A percentile compares a stretch with the other conserved stretches of the same genome.
phyloP scores from a whole-genome alignment of 805 yeast genomes.

The Wickerhamomyces ciferrii region DNA sequence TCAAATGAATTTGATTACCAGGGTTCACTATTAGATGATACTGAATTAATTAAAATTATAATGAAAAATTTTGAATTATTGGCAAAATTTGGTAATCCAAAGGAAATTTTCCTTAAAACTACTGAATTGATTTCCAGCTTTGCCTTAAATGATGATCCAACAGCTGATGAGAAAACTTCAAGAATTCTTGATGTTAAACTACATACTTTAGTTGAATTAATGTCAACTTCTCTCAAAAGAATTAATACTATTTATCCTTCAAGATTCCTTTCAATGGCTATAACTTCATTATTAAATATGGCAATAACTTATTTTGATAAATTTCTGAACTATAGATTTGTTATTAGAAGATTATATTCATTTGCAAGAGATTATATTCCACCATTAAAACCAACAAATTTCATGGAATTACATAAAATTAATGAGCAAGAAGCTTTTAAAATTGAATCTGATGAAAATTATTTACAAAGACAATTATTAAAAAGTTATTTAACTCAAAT shows the following conservation, averaged over 20 bases:
- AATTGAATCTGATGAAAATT: constrained; percentile 48
- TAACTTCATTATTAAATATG: constrained; percentile 51
- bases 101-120: constrained; percentile 67
- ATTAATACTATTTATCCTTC: constrained; percentile 75
- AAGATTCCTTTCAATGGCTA: constrained; percentile 66
- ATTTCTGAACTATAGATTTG: constrained; percentile 30
- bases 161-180: constrained; percentile 3
- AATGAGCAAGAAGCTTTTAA: constrained; percentile 34
- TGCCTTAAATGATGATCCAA: constrained; percentile 21
- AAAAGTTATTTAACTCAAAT: constrained; percentile 56
- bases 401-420: constrained; percentile 24
- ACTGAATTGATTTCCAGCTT: constrained; percentile 60
- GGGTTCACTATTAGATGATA: constrained; percentile 29
- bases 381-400: constrained; percentile 34
- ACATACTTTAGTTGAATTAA: constrained; percentile 62
- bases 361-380: constrained; percentile 57
- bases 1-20: constrained; percentile 32
- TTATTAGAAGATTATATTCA: constrained; percentile 58
- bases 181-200: constrained; percentile 38
- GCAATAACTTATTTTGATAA: constrained; percentile 34
- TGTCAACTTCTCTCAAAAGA: constrained; percentile 50
- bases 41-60: constrained; percentile 15
- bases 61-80: constrained; percentile 56
- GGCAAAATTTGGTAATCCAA: constrained; percentile 70
- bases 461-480: constrained; percentile 60